Conservation (phyloP, 805 yeast species). For the Clavispora phyllophila region DNA sequence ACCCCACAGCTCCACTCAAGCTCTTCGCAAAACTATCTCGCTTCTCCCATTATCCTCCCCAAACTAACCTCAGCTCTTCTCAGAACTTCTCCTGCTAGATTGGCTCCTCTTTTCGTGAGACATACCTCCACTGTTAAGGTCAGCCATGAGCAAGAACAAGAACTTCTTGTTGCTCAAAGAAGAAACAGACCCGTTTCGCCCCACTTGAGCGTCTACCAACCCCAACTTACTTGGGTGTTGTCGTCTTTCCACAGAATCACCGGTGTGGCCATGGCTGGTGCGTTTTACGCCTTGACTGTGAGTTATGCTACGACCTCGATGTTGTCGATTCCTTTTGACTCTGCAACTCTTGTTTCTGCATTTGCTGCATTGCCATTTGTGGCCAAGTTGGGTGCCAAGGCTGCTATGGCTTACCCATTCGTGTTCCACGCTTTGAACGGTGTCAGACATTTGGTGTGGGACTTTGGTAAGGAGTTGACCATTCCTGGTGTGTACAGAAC, state of each 20-base stretch:
- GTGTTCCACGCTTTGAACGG: conserved; percentile 86
- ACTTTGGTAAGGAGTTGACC: conserved; percentile 73
- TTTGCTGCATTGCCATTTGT: conserved; percentile 62
- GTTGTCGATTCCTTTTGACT: conserved; percentile 50
- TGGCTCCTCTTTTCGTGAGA: conserved; percentile 14
- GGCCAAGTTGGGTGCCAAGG: conserved; percentile 61
- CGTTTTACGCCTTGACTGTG: conserved; percentile 72
- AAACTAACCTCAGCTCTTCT: conserved; percentile 7
- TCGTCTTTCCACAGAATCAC: conserved; percentile 83
- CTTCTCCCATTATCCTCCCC: no score
- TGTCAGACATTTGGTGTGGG: conserved; percentile 93
- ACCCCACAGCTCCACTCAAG: no score
- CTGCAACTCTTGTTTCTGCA: conserved; percentile 47
- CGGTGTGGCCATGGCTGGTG: conserved; percentile 77
- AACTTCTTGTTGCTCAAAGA: conserved; percentile 75
- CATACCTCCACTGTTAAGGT: conserved; percentile 37
- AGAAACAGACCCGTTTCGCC: conserved; percentile 87
- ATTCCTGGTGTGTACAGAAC: conserved; percentile 88
- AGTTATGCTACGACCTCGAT: conserved; percentile 68
- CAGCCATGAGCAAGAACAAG: conserved; percentile 58
- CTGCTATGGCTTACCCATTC: conserved; percentile 73
- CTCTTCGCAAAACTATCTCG: no score
- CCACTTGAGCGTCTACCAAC: conserved; percentile 83
- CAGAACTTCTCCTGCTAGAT: conserved; percentile 6
- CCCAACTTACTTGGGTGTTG: conserved; percentile 79